Base-by-base conservation (phyloP, 129 eudicot species). In the Lactuca sativa region DNA sequence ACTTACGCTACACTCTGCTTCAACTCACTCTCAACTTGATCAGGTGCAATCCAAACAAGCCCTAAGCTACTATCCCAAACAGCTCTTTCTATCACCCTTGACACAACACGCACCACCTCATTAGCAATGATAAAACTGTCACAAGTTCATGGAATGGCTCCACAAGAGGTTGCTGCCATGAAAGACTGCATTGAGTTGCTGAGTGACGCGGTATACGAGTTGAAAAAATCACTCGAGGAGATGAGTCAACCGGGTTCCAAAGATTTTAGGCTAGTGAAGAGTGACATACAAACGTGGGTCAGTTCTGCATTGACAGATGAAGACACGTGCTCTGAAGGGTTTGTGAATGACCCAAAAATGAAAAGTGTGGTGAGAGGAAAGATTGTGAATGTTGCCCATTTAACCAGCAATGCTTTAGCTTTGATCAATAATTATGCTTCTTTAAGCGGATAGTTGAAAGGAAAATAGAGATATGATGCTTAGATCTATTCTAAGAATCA, bases 221-320 rank as follows among this genome's bases (percentile, higher is more conserved):
- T 84, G 51, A 58, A 69, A 54, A 33, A 32, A 13, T 84, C 88
- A 8, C 33, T 73, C 10, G 81, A 44, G 11, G 85, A 84, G 61
- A 79, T 85, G 91, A 70, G 6, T 62, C 33, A 33, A 7, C 81
- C 75, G 0, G 70, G 76, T 60, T 63, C 75, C 3, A 63, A 66
- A 71, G 65, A 79, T 54, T 40, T 47, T 0, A 2, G 56, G 33
- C 18, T 73, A 6, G 63, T 76, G 67, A 73, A 79, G 60, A 82
- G 62, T 16, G 82, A 85, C 63, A 30, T 80, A 37, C 83, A 84
- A 58, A 84, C 95, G 7, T 87, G 95, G 90, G 85, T 87, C 13
- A 84, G 95, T 51, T 86, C 86, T 7, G 88, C 90, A 30, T 15
- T 84, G 64, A 88, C 86, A 0, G 79, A 88, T 36, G 86, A 88